These are phyloP conservation scores for Rhizophagus clarus DNA, from an alignment of 192 early-diverging fungal genomes.

Conservation along the genomic window DNA sequence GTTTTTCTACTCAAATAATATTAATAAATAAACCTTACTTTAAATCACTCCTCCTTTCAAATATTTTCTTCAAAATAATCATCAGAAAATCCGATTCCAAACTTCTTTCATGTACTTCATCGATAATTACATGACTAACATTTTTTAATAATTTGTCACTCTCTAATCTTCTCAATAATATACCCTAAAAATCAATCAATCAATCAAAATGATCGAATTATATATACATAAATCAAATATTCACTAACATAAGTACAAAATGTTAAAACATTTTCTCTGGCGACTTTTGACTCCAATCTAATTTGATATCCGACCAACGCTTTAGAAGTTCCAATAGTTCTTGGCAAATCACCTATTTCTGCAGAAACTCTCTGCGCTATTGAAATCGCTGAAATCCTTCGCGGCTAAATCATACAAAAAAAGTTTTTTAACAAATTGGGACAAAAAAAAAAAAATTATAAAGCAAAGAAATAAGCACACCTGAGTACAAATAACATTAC, in stretches of 20 bases:
- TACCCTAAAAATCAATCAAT: conserved; percentile 54
- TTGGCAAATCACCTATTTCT: conserved; percentile 67
- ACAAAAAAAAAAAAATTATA: conserved; percentile 34
- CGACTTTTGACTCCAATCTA: conserved; percentile 59
- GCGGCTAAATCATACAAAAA: conserved; percentile 48
- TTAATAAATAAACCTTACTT: conserved; percentile 39
- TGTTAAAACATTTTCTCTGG: conserved; percentile 59
- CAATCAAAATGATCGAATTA: background rate
- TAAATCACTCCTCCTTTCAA: conserved; percentile 50
- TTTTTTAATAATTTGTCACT: conserved; percentile 57
- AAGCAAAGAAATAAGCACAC: conserved; percentile 47
- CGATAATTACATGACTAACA: conserved; percentile 72
- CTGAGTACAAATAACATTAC: conserved; percentile 65
- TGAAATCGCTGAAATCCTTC: conserved; percentile 80
- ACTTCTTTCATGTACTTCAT: conserved; percentile 79
- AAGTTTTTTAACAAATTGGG: background rate
- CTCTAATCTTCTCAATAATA: conserved; percentile 69
- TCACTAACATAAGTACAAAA: conserved; percentile 73
- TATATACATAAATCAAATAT: too few species aligned
- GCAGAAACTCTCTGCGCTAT: conserved; percentile 75
- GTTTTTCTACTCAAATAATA: background rate
- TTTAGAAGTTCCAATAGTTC: conserved; percentile 49
- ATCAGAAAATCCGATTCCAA: conserved; percentile 79
- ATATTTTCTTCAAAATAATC: conserved; percentile 61
- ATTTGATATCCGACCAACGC: conserved; percentile 77